Conservation (phyloP, 2,329 filamentous ascomycete species). For the Fusarium ambrosium region DNA sequence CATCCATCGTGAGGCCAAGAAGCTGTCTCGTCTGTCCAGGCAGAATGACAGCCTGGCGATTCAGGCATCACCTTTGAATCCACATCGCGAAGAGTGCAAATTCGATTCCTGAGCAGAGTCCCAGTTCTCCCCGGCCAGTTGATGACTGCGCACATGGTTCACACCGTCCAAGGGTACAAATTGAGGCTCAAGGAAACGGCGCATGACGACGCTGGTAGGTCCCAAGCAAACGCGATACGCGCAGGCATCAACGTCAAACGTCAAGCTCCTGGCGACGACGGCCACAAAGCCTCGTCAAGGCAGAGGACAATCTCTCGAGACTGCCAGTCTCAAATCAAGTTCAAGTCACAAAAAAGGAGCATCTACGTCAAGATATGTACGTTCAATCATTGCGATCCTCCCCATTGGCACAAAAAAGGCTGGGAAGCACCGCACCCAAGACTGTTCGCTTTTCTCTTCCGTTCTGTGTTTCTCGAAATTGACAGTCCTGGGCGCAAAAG, state of each 20-base stretch:
- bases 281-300: no score
- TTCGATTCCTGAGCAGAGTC: not conserved
- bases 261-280: no score
- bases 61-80: not conserved
- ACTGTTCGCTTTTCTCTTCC: constrained; percentile 68
- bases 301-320: no score
- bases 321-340: no score
- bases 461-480: constrained; percentile 63
- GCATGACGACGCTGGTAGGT: no score
- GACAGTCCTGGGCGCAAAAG: constrained; percentile 60
- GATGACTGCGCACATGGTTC: no score
- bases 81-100: not conserved
- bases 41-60: not conserved
- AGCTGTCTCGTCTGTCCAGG: not conserved
- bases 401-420: constrained; percentile 57
- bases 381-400: constrained; percentile 73
- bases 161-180: no score
- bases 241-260: no score
- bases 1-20: not conserved
- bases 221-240: no score
- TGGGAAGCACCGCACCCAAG: constrained; percentile 71
- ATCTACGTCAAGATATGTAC: constrained; percentile 58
- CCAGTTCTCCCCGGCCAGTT: no score
- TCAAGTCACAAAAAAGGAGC: not conserved
- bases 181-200: no score